A percentile compares a stretch with the other conserved stretches of the same genome.
phyloP scores from a whole-genome alignment of 2,329 filamentous ascomycete species.

The Aspergillus latus region DNA sequence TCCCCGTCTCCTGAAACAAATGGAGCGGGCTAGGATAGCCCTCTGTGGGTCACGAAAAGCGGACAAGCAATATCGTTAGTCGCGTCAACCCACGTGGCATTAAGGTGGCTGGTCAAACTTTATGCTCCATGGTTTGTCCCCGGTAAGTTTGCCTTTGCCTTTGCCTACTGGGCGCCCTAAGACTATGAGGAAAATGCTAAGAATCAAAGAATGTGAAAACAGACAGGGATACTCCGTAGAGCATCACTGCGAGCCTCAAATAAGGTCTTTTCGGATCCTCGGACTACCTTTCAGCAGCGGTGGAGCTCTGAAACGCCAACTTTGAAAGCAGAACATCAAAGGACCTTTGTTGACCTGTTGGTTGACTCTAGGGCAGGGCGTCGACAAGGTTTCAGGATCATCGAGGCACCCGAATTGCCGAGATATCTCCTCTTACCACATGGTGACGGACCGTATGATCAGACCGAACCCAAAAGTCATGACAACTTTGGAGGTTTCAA shows the following conservation, averaged over 20 bases:
- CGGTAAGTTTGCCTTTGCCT: background rate
- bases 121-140: conserved; percentile 10
- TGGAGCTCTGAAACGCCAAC: too few species aligned
- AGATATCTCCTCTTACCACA: background rate
- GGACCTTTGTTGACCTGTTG: too few species aligned
- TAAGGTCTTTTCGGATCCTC: too few species aligned
- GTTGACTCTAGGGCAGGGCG: too few species aligned
- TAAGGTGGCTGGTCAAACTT: conserved; percentile 14
- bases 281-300: too few species aligned
- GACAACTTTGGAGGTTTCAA: background rate
- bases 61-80: background rate
- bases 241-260: too few species aligned
- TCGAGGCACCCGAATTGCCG: background rate
- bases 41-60: background rate
- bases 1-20: background rate
- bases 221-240: too few species aligned
- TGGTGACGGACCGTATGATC: background rate
- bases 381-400: background rate
- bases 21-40: background rate
- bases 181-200: background rate
- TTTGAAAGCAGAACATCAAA: too few species aligned
- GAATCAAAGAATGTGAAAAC: too few species aligned
- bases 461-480: background rate
- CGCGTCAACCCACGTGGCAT: conserved; percentile 11
- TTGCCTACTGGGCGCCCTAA: background rate